Conservation (phyloP, 805 yeast genomes). For the Wickerhamomyces queroliae region DNA sequence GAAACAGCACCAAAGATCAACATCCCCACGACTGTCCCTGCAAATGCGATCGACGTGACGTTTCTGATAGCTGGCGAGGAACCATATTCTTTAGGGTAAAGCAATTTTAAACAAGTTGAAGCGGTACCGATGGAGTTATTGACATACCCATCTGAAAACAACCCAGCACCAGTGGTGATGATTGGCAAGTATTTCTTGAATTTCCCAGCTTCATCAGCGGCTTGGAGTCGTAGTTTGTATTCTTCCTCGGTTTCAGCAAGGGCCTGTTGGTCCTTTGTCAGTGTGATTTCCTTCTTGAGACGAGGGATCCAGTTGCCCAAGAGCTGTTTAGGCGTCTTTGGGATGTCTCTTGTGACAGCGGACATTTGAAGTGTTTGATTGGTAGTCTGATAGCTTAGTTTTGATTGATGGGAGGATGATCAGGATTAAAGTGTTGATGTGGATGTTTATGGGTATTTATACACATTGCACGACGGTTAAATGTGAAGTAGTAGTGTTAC, state of each 20-base stretch:
- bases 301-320: conserved; percentile 37
- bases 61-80: conserved; percentile 68
- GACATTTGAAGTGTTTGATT: not conserved
- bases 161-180: conserved; percentile 84
- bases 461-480: too few relatives aligned
- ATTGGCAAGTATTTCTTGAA: conserved; percentile 54
- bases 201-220: conserved; percentile 16
- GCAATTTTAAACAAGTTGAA: conserved; percentile 55
- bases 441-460: too few relatives aligned
- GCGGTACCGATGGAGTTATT: conserved; percentile 81
- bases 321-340: conserved; percentile 32
- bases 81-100: conserved; percentile 62
- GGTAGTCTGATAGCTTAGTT: not conserved
- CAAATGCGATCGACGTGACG: conserved; percentile 85
- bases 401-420: not conserved
- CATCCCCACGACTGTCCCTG: conserved; percentile 87
- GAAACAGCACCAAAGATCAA: conserved; percentile 73
- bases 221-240: conserved; percentile 13
- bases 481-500: too few relatives aligned
- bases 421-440: not conserved
- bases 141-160: conserved; percentile 90
- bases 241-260: conserved; percentile 24
- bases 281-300: conserved; percentile 37
- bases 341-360: conserved; percentile 38
- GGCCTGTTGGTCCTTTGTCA: conserved; percentile 23